These are phyloP conservation scores for Colletotrichum sp. DNA, from an alignment of 2,329 filamentous ascomycete genomes.

Conservation along the genomic window DNA sequence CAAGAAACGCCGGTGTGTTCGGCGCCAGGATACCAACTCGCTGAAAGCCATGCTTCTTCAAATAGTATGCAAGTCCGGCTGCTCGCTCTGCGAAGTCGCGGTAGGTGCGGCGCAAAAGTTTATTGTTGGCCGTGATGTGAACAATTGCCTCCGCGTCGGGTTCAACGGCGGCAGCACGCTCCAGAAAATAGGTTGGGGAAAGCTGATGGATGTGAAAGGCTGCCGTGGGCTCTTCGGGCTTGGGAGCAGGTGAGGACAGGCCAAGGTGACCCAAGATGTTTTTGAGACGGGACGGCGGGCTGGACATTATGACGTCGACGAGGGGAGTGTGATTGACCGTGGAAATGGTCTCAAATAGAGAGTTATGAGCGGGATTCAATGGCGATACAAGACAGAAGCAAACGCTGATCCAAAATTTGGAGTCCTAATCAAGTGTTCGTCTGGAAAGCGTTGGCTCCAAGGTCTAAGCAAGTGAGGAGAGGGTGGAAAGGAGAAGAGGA, in stretches of 20 bases:
- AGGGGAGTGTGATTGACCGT: neutral
- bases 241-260: constrained; percentile 30
- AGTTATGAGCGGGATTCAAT: neutral
- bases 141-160: constrained; percentile 84
- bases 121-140: constrained; percentile 80
- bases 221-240: constrained; percentile 38
- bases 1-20: constrained; percentile 94
- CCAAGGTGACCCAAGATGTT: constrained; percentile 58
- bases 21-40: constrained; percentile 86
- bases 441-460: neutral
- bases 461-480: neutral
- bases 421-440: neutral
- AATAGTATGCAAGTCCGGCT: constrained; percentile 84
- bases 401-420: neutral
- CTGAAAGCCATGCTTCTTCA: constrained; percentile 74
- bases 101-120: constrained; percentile 78
- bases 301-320: constrained; percentile 56
- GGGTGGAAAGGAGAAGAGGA: neutral
- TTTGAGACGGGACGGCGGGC: constrained; percentile 63
- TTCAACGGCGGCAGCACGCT: constrained; percentile 86
- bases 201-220: constrained; percentile 74
- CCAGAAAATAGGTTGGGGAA: constrained; percentile 86
- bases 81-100: constrained; percentile 83
- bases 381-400: neutral
- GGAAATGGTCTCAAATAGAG: neutral